Base-by-base conservation (phyloP, 2,329 filamentous ascomycete genomes). In the Leptographium radiaticola region DNA sequence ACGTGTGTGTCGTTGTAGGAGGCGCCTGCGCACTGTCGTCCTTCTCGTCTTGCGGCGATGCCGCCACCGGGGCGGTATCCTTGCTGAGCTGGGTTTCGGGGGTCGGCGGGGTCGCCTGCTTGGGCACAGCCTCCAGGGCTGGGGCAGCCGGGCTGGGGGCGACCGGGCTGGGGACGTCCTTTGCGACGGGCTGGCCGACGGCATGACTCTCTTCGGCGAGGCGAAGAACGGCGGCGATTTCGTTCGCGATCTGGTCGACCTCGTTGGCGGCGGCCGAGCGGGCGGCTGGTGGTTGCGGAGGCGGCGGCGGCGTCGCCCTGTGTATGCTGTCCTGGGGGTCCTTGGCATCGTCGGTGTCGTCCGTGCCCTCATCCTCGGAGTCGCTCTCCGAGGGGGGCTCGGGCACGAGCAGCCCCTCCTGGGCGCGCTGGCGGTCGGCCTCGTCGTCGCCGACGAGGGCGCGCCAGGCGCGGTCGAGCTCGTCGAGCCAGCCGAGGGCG, bases 401-500 rank as follows among this genome's bases (percentile, higher is more conserved):
- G 34, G 38, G 64, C 3, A 75, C 71, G 13, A 74, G 68, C 5
- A 70, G 61, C 7, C 64, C 64, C 15, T 64, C 62, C 42, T 65
- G 61, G 42, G 63, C 68, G 56, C 71, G 60, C 62, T 77, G 76
- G 56, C 70, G 74, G 60, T 71, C 71, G 25, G 77, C 76, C 61
- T 81, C 74, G 57, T 77, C 71, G 30, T 82, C 71, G 5, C 86
- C 80, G 9, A 86, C 84, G 0, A 84, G 77, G 47, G 71, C 68
- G 25, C 80, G 74, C 89, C 89, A 97, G 52, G 87, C 62, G 4
- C 65, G 67, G 64, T 96, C 88, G 16, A 98, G 72, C 64, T 97
- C 91, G 2, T 88, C 81, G 10, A 78, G 68, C 93, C 93, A 98
- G 1, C 89, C 91, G 45, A 95, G 75, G 33, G 83, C 83, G 58